Percentiles rank a stretch among this genome's conserved stretches.
phyloP scores from a whole-genome alignment of 192 early-diverging fungal species.

The Coemansia sp. region DNA sequence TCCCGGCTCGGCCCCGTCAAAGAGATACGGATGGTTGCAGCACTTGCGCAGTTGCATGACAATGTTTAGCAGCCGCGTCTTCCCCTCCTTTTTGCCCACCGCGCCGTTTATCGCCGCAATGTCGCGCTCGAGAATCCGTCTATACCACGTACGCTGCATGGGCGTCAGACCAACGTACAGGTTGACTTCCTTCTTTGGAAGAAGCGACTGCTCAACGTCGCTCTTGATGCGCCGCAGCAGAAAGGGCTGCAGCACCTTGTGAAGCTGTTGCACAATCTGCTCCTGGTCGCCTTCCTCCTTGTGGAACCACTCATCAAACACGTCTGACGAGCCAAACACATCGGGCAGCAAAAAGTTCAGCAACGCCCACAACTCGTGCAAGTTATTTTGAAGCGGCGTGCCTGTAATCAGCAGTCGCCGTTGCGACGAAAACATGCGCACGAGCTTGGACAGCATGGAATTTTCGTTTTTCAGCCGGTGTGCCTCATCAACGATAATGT shows the following conservation, averaged over 20 bases:
- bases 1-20: conserved; percentile 88
- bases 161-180: conserved; percentile 87
- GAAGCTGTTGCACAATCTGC: conserved; percentile 66
- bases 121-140: conserved; percentile 91
- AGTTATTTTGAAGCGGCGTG: conserved; percentile 95
- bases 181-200: conserved; percentile 92
- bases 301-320: conserved; percentile 93
- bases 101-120: conserved; percentile 94
- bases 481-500: conserved; percentile 78
- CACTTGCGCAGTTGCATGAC: conserved; percentile 91
- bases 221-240: conserved; percentile 85
- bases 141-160: conserved; percentile 97
- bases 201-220: conserved; percentile 92
- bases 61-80: conserved; percentile 91
- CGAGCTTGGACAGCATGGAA: conserved; percentile 91
- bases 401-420: conserved; percentile 91
- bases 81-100: conserved; percentile 72
- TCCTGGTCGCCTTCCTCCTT: conserved; percentile 52
- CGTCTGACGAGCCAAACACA: conserved; percentile 88
- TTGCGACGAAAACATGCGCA: conserved; percentile 80
- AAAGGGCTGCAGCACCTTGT: conserved; percentile 63
- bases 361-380: conserved; percentile 98
- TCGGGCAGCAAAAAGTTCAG: conserved; percentile 97
- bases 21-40: conserved; percentile 90
- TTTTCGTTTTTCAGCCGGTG: conserved; percentile 89